Evolutionary conservation across 1,139 yeast genomes (phyloP).

Genomic region (Protomyces lactucae-debilis): DNA sequence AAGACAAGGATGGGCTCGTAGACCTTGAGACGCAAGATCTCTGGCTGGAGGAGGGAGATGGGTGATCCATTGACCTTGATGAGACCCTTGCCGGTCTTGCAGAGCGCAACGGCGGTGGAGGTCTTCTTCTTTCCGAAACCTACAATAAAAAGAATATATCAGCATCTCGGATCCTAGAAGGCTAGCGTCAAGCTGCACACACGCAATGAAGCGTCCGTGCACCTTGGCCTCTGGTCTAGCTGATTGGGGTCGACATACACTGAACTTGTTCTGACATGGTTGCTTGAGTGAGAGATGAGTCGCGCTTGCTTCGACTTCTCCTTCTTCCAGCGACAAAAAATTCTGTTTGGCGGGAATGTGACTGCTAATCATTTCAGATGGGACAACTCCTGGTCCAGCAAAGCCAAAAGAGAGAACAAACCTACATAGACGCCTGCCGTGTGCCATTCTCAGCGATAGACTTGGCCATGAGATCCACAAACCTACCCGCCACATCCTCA

Average conservation of each 20-base stretch:
- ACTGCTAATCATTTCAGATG: not conserved
- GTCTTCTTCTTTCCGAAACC: constrained; percentile 99
- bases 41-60: constrained; percentile 98
- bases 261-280: constrained; percentile 1
- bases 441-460: constrained; percentile 27
- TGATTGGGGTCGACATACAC: not conserved
- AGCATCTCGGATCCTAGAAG: constrained; percentile 2
- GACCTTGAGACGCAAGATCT: constrained; percentile 91
- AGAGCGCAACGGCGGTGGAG: constrained; percentile 95
- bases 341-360: not conserved
- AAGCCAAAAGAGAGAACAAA: not conserved
- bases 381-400: not conserved
- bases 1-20: constrained; percentile 98
- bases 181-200: not conserved
- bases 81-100: constrained; percentile 30
- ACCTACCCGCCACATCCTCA: constrained; percentile 31
- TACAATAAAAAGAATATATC: not conserved
- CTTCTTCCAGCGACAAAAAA: not conserved
- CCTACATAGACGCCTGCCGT: not conserved
- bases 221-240: not conserved
- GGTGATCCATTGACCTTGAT: constrained; percentile 85
- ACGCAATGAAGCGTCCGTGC: not conserved
- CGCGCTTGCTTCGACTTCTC: not conserved
- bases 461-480: constrained; percentile 34
- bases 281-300: not conserved